Percentiles rank a stretch among this genome's conserved stretches.
These are phyloP conservation scores for Brassica rapa DNA, from an alignment of 345 rosid species.

Conservation along the genomic window DNA sequence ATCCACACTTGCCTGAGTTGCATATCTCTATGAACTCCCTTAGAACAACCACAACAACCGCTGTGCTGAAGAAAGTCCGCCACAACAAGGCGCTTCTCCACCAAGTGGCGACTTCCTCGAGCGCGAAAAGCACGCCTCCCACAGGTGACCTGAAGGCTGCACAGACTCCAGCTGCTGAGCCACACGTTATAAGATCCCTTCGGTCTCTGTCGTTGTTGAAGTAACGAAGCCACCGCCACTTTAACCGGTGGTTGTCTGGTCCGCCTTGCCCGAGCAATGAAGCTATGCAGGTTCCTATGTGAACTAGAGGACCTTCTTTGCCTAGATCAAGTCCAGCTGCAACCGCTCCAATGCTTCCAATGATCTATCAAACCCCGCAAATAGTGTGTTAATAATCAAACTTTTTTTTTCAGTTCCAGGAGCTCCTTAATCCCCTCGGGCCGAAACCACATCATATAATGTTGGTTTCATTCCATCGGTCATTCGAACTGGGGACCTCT, in stretches of 20 bases:
- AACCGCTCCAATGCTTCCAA: slow-evolving; percentile 93
- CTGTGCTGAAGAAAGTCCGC: slow-evolving; percentile 94
- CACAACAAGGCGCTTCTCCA: slow-evolving; percentile 94
- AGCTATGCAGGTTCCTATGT: slow-evolving; percentile 84
- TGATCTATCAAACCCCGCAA: slow-evolving; percentile 46
- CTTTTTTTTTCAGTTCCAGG: too few species aligned
- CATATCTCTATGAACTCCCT: slow-evolving; percentile 85
- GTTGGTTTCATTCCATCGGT: too few species aligned
- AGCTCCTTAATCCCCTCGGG: too few species aligned
- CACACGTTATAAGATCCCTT: slow-evolving; percentile 83
- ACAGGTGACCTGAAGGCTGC: slow-evolving; percentile 96
- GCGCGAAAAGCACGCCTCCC: slow-evolving; percentile 85
- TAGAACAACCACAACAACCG: slow-evolving; percentile 73
- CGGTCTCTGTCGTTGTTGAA: slow-evolving; percentile 94
- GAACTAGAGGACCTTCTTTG: slow-evolving; percentile 93
- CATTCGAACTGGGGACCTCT: too few species aligned
- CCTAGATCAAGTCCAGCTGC: slow-evolving; percentile 88
- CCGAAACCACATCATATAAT: too few species aligned
- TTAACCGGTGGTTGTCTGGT: slow-evolving; percentile 65
- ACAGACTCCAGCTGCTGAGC: slow-evolving; percentile 87
- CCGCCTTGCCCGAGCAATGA: slow-evolving; percentile 91
- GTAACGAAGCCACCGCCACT: slow-evolving; percentile 91
- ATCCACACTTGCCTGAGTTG: slow-evolving; percentile 78
- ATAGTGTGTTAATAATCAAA: too few species aligned
- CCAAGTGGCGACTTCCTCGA: slow-evolving; percentile 97